Conservation (phyloP, 139 green algal genomes). For the Haematococcus sp. region DNA sequence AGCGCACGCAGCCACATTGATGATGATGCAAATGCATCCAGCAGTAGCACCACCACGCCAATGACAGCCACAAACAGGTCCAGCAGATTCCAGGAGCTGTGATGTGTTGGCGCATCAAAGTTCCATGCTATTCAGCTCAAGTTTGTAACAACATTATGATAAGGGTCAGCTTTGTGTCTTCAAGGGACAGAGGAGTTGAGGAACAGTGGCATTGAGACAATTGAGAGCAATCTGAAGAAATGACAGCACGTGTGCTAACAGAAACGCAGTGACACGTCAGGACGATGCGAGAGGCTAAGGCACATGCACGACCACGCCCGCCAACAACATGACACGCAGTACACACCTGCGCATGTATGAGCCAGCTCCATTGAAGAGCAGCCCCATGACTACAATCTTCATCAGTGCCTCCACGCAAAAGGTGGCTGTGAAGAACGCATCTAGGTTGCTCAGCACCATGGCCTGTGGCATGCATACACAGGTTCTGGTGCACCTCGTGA, state of each 20-base stretch:
- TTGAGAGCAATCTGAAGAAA: not conserved
- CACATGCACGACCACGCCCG: too few relatives aligned
- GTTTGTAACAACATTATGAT: too few relatives aligned
- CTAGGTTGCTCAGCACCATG: not conserved
- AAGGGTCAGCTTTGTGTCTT: too few relatives aligned
- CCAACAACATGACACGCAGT: too few relatives aligned
- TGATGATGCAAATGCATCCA: slow-evolving; percentile 8
- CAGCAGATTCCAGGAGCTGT: slow-evolving; percentile 55
- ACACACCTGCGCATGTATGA: slow-evolving; percentile 55
- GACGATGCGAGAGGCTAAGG: too few relatives aligned
- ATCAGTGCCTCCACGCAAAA: slow-evolving; percentile 24
- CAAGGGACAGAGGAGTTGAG: too few relatives aligned
- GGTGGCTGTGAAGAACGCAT: not conserved
- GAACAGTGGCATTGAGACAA: too few relatives aligned
- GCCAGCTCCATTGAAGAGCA: slow-evolving; percentile 44
- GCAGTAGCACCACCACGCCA: slow-evolving; percentile 17
- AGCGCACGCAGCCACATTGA: slow-evolving; percentile 44
- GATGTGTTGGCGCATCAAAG: too few relatives aligned
- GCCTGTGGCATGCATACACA: too few relatives aligned
- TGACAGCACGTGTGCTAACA: not conserved
- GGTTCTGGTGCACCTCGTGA: too few relatives aligned
- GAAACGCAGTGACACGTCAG: not conserved
- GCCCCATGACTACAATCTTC: slow-evolving; percentile 63
- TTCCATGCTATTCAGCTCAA: too few relatives aligned
- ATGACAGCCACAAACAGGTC: slow-evolving; percentile 28